These are phyloP conservation scores for Acaromyces ingoldii DNA, from an alignment of 1,284 basidiomycete genomes.

Conservation along the genomic window DNA sequence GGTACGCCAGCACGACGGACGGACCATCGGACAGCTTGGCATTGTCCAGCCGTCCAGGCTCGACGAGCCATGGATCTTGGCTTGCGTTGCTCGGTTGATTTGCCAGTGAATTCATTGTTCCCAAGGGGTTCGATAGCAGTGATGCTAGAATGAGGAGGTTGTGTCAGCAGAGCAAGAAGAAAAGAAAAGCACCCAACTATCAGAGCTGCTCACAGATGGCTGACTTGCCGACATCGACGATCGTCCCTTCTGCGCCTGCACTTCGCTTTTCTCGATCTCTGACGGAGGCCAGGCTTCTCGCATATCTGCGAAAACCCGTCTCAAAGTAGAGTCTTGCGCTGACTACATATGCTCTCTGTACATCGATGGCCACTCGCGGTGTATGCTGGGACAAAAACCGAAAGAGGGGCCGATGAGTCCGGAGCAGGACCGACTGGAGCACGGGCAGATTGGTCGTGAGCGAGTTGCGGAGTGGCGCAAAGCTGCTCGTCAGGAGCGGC, in stretches of 20 bases:
- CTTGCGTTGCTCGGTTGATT: too few relatives aligned
- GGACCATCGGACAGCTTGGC: constrained; percentile 19
- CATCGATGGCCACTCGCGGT: constrained; percentile 74
- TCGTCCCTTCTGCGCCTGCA: background rate
- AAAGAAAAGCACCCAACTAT: too few relatives aligned
- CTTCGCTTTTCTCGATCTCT: constrained; percentile 5
- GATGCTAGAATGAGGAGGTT: too few relatives aligned
- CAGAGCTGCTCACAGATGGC: too few relatives aligned
- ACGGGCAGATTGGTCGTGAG: constrained; percentile 90
- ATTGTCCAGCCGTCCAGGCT: constrained; percentile 23
- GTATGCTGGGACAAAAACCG: constrained; percentile 79
- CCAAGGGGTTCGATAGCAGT: too few relatives aligned
- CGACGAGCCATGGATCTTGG: constrained; percentile 26
- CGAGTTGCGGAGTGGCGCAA: constrained; percentile 59
- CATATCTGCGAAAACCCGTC: constrained; percentile 87
- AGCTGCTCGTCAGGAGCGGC: constrained; percentile 3
- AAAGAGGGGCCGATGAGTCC: constrained; percentile 65
- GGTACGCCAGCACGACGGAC: constrained; percentile 37
- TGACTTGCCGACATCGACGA: too few relatives aligned
- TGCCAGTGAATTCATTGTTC: too few relatives aligned
- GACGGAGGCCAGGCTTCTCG: constrained; percentile 56
- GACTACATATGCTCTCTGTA: constrained; percentile 80
- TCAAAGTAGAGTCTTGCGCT: constrained; percentile 89
- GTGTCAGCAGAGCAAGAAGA: too few relatives aligned
- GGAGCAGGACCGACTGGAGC: constrained; percentile 79